Evolutionary conservation across 2,329 filamentous ascomycete genomes (phyloP).

Genomic region (Zymoseptoria crescenta): DNA sequence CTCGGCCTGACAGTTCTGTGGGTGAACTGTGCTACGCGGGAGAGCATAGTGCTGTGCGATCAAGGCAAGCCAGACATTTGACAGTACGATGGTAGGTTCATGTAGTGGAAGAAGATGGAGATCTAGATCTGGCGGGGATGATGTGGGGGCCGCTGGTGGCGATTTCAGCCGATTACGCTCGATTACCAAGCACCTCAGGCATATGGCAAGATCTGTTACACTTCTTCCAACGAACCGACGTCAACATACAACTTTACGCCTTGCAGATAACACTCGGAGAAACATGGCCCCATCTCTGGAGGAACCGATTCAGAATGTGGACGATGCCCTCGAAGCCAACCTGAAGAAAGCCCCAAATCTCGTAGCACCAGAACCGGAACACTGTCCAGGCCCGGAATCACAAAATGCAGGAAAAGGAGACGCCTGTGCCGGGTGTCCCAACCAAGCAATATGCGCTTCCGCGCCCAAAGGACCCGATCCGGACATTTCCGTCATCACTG

Average conservation of each 20-base stretch:
- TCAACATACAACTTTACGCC: neutral
- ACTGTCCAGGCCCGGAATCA: slow-evolving; percentile 87
- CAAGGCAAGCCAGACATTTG: neutral
- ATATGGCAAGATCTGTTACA: neutral
- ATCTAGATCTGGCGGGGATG: neutral
- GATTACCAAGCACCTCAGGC: neutral
- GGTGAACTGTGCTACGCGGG: neutral
- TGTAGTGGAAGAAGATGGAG: neutral
- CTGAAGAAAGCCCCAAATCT: slow-evolving; percentile 73
- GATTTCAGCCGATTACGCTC: neutral
- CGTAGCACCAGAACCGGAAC: slow-evolving; percentile 78
- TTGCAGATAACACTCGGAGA: neutral
- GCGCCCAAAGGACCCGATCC: slow-evolving; percentile 93
- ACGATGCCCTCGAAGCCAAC: slow-evolving; percentile 61
- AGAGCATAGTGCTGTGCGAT: neutral
- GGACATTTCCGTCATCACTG: slow-evolving; percentile 80
- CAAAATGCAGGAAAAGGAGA: slow-evolving; percentile 60
- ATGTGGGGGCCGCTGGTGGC: neutral
- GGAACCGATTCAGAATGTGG: slow-evolving; percentile 48
- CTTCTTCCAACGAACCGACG: neutral
- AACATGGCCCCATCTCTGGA: slow-evolving; percentile 76
- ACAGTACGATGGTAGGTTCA: neutral
- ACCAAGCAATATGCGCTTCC: slow-evolving; percentile 89
- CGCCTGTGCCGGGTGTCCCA: slow-evolving; percentile 89
- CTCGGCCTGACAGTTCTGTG: neutral